These are phyloP conservation scores for Saccharomycopsis capsularis DNA, from an alignment of 805 yeast genomes.

Conservation along the genomic window DNA sequence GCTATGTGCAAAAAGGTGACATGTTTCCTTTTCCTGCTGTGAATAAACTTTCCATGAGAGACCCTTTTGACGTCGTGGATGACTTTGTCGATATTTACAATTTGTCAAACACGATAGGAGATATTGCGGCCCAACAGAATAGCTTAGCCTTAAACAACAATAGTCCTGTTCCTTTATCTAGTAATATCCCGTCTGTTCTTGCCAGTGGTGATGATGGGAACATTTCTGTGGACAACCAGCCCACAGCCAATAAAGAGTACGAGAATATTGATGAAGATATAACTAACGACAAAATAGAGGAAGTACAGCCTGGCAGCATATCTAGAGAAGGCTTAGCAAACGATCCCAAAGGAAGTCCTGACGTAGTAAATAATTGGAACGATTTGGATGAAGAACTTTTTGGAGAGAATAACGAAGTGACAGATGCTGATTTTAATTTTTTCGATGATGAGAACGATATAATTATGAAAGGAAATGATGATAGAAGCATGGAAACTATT, in stretches of 20 bases:
- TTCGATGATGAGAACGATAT: conserved; percentile 21
- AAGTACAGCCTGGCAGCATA: background rate
- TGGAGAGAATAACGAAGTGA: conserved; percentile 28
- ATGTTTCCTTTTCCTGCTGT: background rate
- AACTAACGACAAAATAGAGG: background rate
- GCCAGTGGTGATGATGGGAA: background rate
- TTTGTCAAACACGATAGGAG: conserved; percentile 3
- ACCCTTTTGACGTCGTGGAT: conserved; percentile 27
- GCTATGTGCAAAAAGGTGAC: conserved; percentile 47
- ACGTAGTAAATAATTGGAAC: conserved; percentile 26
- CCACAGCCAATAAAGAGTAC: too few species aligned
- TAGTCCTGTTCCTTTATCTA: background rate
- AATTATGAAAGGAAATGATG: too few species aligned
- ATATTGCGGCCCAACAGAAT: background rate
- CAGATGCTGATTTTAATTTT: conserved; percentile 27
- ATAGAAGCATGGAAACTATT: background rate
- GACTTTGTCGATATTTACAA: conserved; percentile 23
- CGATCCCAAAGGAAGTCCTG: conserved; percentile 1
- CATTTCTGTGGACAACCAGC: too few species aligned
- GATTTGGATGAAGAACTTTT: conserved; percentile 30
- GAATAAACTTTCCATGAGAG: conserved; percentile 21
- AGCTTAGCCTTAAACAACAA: background rate
- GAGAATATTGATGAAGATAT: background rate
- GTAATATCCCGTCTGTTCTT: background rate
- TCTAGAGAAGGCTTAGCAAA: background rate